Conservation (phyloP, 331 rosid genomes). For the Ulmus americana region DNA sequence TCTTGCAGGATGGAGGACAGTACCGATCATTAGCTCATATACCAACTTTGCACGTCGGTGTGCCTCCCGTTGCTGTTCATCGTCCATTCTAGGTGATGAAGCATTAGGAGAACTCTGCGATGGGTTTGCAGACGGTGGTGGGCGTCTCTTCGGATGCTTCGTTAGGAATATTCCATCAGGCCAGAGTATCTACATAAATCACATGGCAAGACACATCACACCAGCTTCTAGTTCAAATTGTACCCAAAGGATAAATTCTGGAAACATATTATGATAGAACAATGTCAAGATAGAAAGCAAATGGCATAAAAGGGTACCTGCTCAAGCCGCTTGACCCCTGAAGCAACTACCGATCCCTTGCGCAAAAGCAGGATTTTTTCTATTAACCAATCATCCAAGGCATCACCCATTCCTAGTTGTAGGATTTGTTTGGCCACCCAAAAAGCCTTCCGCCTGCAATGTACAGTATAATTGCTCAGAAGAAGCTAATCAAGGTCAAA, state of each 20-base stretch:
- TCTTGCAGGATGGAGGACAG: slow-evolving; percentile 14
- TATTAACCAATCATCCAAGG: slow-evolving; percentile 95
- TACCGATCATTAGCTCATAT: slow-evolving; percentile 87
- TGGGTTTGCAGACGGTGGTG: slow-evolving; percentile 36
- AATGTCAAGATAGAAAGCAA: slow-evolving; percentile 2
- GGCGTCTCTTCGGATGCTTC: slow-evolving; percentile 79
- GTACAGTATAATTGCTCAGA: slow-evolving; percentile 22
- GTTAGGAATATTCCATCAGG: slow-evolving; percentile 93
- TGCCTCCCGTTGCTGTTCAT: slow-evolving; percentile 63
- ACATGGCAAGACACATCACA: slow-evolving; percentile 25
- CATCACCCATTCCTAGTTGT: slow-evolving; percentile 99
- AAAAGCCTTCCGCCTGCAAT: slow-evolving; percentile 79
- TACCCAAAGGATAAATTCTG: slow-evolving; percentile 11
- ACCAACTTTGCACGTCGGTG: slow-evolving; percentile 85
- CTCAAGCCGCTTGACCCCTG: slow-evolving; percentile 74
- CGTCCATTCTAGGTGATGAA: slow-evolving; percentile 42
- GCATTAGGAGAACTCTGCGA: slow-evolving; percentile 43
- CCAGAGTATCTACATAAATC: slow-evolving; percentile 69
- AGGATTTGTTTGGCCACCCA: slow-evolving; percentile 98
- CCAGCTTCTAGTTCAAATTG: slow-evolving; percentile 11
- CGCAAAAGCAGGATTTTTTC: slow-evolving; percentile 89
- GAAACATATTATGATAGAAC: not conserved
- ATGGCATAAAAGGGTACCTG: slow-evolving; percentile 43
- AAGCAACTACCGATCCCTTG: slow-evolving; percentile 79
- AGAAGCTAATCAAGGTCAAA: slow-evolving; percentile 12